A percentile compares a stretch with the other conserved stretches of the same genome.
These are phyloP conservation scores for Lactarius pseudohatsudake DNA, from an alignment of 768 basidiomycete genomes.

Conservation along the genomic window DNA sequence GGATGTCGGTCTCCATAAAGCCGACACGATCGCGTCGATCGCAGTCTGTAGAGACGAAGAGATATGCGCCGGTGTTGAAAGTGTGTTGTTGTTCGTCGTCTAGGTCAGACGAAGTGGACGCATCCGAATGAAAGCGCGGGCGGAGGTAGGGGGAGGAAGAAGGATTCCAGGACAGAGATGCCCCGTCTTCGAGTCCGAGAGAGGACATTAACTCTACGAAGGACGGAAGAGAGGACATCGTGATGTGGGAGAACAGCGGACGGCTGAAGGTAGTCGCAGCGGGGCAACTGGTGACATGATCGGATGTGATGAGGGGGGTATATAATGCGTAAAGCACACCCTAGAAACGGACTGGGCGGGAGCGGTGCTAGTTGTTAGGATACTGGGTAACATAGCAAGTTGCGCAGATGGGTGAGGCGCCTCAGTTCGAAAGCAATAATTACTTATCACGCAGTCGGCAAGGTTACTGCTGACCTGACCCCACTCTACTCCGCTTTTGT, in stretches of 20 bases:
- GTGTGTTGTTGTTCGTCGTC: slow-evolving; percentile 24
- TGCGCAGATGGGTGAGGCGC: slow-evolving; percentile 21
- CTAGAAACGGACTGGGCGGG: slow-evolving; percentile 27
- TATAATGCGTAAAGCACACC: slow-evolving; percentile 24
- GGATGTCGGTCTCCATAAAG: slow-evolving; percentile 31
- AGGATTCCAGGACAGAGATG: slow-evolving; percentile 26
- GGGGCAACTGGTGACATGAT: slow-evolving; percentile 23
- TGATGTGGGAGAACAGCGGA: slow-evolving; percentile 30
- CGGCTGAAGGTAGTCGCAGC: slow-evolving; percentile 25
- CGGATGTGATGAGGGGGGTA: slow-evolving; percentile 15
- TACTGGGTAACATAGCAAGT: slow-evolving; percentile 28
- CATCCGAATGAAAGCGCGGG: slow-evolving; percentile 40
- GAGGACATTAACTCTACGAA: slow-evolving; percentile 87
- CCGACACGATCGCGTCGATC: slow-evolving; percentile 28
- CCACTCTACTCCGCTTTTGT: slow-evolving; percentile 11
- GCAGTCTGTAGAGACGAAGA: slow-evolving; percentile 34
- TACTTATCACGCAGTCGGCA: slow-evolving; percentile 29
- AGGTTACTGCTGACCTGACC: slow-evolving; percentile 26
- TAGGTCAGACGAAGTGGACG: slow-evolving; percentile 42
- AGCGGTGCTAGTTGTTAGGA: slow-evolving; percentile 29
- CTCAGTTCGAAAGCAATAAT: slow-evolving; percentile 28
- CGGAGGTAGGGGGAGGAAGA: slow-evolving; percentile 32
- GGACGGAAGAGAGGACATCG: slow-evolving; percentile 76
- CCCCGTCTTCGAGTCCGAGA: slow-evolving; percentile 63
- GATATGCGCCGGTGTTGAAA: slow-evolving; percentile 24